A percentile compares a stretch with the other conserved stretches of the same genome.
phyloP scores from a whole-genome alignment of 345 rosid genomes.

The Salix udensis region DNA sequence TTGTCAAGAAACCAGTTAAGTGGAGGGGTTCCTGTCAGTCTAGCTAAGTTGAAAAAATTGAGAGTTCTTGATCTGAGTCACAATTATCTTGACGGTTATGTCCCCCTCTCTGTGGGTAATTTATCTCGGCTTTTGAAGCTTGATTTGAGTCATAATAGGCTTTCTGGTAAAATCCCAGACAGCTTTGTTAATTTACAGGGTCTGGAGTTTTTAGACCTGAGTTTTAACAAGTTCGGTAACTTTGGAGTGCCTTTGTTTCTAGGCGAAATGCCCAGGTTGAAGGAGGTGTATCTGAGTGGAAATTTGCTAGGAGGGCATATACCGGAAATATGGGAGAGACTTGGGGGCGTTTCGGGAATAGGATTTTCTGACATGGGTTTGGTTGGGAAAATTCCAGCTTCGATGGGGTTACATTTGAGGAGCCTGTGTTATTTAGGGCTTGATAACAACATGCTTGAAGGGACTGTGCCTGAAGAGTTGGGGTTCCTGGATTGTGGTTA shows the following conservation, averaged over 20 bases:
- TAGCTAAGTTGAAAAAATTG: constrained; percentile 37
- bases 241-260: constrained; percentile 51
- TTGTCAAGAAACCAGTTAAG: constrained; percentile 53
- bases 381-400: constrained; percentile 49
- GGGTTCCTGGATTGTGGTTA: constrained; percentile 31
- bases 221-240: constrained; percentile 51
- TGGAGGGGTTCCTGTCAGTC: constrained; percentile 34
- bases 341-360: constrained; percentile 45
- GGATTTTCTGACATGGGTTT: constrained; percentile 55
- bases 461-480: constrained; percentile 49
- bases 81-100: constrained; percentile 40
- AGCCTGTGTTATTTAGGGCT: constrained; percentile 46
- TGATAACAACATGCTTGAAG: constrained; percentile 56
- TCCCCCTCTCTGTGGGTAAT: constrained; percentile 42
- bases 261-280: constrained; percentile 38
- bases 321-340: constrained; percentile 56
- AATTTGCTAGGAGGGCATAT: constrained; percentile 53
- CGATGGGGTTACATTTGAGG: constrained; percentile 44
- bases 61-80: constrained; percentile 52
- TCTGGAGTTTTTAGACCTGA: constrained; percentile 52
- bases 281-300: constrained; percentile 58
- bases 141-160: constrained; percentile 47
- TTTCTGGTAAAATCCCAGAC: constrained; percentile 47
- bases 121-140: constrained; percentile 52
- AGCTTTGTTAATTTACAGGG: constrained; percentile 37